Base-by-base conservation (phyloP, 2,329 filamentous ascomycete species). In the Stromatinia cepivora region DNA sequence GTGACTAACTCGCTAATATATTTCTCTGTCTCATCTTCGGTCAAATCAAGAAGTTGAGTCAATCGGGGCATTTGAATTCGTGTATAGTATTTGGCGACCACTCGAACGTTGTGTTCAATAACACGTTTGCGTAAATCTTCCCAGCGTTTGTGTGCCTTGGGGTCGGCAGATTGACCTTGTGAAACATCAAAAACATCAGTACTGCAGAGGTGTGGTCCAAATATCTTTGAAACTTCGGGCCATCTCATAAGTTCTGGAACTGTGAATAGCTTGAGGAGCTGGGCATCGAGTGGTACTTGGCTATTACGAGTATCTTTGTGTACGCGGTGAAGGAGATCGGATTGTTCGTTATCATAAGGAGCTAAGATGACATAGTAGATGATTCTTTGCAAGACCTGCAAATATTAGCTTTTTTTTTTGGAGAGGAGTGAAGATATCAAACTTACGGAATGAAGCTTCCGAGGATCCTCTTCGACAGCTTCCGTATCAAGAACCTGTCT, bases 31-130 rank as follows among this genome's bases (percentile, higher is more conserved):
- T 99, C 95, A 71, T 97, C 93, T 79, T 97, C 93, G 0, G 90
- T 91, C 74, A 99, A 85, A 79, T 99, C 95, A 69, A 99, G 88
- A 42, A 99, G 87, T 80, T 95, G 87, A 10, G 93, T 97, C 71
- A 99, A 85, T 46, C 95, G 92, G 73, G 90, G 88, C 86, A 97
- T 95, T 80, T 93, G 90, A 79, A 99, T 97, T 76, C 95, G 92
- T 31, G 95, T 99, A 84, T 99, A 99, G 85, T 99, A 99, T 82
- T 97, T 97, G 76, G 95, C 95, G 50, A 99, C 88, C 2, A 99
- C 95, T 66, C 95, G 92, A 66, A 99, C 94, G 75, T 99, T 99
- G 84, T 99, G 95, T 84, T 99, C 95, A 77, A 99, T 99, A 72
- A 99, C 95, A 66, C 95, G 93, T 86, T 98, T 98, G 77, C 95